A percentile compares a stretch with the other conserved stretches of the same genome.
These are phyloP conservation scores for Aethionema arabicum DNA, from an alignment of 345 rosid species.

Conservation along the genomic window DNA sequence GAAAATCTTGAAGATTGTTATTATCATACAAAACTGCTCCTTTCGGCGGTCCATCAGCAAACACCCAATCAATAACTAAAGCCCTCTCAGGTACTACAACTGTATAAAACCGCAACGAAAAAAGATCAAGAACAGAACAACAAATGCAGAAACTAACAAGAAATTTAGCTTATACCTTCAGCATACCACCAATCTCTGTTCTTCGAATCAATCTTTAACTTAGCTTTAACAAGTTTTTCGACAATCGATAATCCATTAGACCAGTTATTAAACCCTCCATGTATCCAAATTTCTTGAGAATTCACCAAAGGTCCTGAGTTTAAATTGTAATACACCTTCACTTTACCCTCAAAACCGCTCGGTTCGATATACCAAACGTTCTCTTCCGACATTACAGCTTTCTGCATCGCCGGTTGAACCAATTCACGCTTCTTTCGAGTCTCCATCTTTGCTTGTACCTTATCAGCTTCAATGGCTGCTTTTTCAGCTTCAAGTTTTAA, in stretches of 20 bases:
- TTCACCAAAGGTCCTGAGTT: slow-evolving; percentile 69
- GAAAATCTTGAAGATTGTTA: slow-evolving; percentile 70
- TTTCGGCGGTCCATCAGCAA: slow-evolving; percentile 84
- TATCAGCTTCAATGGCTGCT: slow-evolving; percentile 79
- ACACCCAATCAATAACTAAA: slow-evolving; percentile 82
- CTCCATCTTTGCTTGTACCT: slow-evolving; percentile 67
- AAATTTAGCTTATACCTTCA: slow-evolving; percentile 50
- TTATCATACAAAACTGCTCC: slow-evolving; percentile 73
- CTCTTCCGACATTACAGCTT: slow-evolving; percentile 49
- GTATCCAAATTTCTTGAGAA: slow-evolving; percentile 77
- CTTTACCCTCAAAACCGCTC: slow-evolving; percentile 53
- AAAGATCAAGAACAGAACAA: background rate
- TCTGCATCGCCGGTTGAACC: slow-evolving; percentile 47
- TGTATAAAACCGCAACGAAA: slow-evolving; percentile 36
- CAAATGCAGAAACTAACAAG: slow-evolving; percentile 8
- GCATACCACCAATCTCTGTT: slow-evolving; percentile 84
- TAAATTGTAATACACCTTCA: slow-evolving; percentile 65
- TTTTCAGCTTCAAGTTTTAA: slow-evolving; percentile 63
- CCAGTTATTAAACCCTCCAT: slow-evolving; percentile 92
- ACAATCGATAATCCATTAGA: slow-evolving; percentile 61
- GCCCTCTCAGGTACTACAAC: slow-evolving; percentile 69
- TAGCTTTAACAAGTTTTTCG: slow-evolving; percentile 53
- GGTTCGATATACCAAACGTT: slow-evolving; percentile 80
- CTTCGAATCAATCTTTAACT: slow-evolving; percentile 46
- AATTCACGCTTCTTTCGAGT: slow-evolving; percentile 47